Evolutionary conservation across 441 rosid genomes (phyloP), one percentile per base, ranked within the genome.

Genomic region (Theobroma grandiflorum): DNA sequence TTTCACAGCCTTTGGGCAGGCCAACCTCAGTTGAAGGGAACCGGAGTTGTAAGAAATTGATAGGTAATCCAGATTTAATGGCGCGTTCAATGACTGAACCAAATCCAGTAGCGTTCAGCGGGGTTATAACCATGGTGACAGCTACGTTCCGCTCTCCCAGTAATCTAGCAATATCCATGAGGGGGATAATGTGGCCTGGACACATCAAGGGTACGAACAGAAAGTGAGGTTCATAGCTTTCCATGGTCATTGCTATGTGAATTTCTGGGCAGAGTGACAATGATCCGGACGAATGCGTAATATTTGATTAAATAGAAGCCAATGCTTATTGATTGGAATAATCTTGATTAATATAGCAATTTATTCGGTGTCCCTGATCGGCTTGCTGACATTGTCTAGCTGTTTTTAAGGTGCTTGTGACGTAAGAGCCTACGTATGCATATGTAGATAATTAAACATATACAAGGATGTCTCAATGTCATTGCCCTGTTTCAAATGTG

Each of bases 1-100:
- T 82, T 66, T 82, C 85, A 22, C 82, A 82, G 14, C 85, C 72
- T 18, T 80, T 16, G 1, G 83, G 81, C 70, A 83, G 38, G 2
- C 79, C 83, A n/a, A 49, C 83, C 5, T 80, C 52, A 0, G 31
- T 2, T 5, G 57, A 20, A 6, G 86, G 86, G 12, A 83, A 72
- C n/a, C 20, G 49, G 9, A 83, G 40, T 1, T 40, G 57, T 11
- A 72, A 16, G 11, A 77, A 11, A 3, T 9, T 74, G 50, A 83
- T 73, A 1, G 59, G 72, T 3, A 78, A 72, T 18, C 85, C 80
- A 3, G 73, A n/a, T 20, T 63, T n/a, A 14, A 26, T 38, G 67
- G 49, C 55, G 0, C 79, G 85, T 22, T 40, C 77, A 8, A 75
- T 14, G 40, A 79, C n/a, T 9, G 64, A 18, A n/a, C 62, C 31